phyloP scores from a whole-genome alignment of 2,329 filamentous ascomycete species.

The Cladosporium sp. region DNA sequence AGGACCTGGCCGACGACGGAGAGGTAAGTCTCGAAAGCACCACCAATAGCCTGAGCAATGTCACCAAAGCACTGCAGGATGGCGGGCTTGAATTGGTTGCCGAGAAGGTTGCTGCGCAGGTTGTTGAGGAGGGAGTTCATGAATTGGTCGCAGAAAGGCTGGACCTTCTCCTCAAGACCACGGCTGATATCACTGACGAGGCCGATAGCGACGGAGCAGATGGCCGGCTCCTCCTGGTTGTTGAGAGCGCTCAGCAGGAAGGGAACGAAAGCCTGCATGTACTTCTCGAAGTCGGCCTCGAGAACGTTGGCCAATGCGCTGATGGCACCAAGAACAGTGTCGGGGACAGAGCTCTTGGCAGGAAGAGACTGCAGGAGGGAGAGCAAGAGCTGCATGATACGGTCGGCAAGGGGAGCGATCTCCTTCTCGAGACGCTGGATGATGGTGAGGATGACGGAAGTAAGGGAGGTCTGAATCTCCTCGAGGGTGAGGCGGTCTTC shows the following conservation, averaged over 20 bases:
- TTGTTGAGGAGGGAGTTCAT: conserved; percentile 98
- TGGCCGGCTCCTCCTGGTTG: conserved; percentile 90
- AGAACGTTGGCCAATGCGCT: conserved; percentile 85
- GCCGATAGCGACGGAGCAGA: conserved; percentile 96
- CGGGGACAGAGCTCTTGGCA: conserved; percentile 87
- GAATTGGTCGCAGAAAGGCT: conserved; percentile 93
- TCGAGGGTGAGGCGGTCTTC: conserved; percentile 95
- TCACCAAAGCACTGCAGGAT: conserved; percentile 98
- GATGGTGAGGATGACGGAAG: conserved; percentile 86
- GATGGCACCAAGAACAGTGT: conserved; percentile 87
- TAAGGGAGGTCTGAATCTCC: conserved; percentile 95
- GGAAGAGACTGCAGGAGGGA: conserved; percentile 74
- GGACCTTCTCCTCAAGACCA: conserved; percentile 81
- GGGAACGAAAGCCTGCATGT: conserved; percentile 92
- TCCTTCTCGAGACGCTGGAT: conserved; percentile 88
- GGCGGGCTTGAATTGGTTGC: conserved; percentile 96
- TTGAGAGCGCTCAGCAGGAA: conserved; percentile 91
- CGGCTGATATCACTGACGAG: conserved; percentile 95
- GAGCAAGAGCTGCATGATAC: conserved; percentile 87
- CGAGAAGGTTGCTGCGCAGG: conserved; percentile 76
- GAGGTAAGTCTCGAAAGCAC: conserved; percentile 89
- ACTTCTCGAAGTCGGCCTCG: conserved; percentile 90
- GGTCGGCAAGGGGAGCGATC: conserved; percentile 83
- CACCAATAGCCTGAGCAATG: conserved; percentile 89
- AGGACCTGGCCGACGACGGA: conserved; percentile 89